Evolutionary conservation across 2,329 filamentous ascomycete species (phyloP).

Genomic region (Coniochaeta hoffmannii): DNA sequence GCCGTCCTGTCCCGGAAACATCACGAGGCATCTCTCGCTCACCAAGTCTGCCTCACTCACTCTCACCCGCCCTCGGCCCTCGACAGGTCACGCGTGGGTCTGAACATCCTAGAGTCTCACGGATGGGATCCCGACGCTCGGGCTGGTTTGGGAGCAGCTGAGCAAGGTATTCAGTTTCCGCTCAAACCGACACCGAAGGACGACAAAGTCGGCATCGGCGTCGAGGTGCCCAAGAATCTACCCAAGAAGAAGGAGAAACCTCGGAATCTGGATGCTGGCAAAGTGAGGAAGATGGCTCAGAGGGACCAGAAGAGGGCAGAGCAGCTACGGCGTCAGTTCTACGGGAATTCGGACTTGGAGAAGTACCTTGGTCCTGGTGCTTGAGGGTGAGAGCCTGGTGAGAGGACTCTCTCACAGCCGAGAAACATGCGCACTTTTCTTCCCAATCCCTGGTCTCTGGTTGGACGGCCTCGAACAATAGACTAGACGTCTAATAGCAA

Average conservation of each 20-base stretch:
- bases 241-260: slow-evolving; percentile 32
- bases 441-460: background rate
- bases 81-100: slow-evolving; percentile 62
- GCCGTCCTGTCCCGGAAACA: slow-evolving; percentile 11
- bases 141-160: slow-evolving; percentile 60
- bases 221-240: slow-evolving; percentile 32
- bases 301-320: slow-evolving; percentile 57
- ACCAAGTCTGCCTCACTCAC: slow-evolving; percentile 63
- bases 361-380: slow-evolving; percentile 53
- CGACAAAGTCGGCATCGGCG: slow-evolving; percentile 68
- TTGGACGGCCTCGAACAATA: background rate
- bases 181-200: slow-evolving; percentile 66
- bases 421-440: background rate
- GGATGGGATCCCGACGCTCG: slow-evolving; percentile 72
- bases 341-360: slow-evolving; percentile 66
- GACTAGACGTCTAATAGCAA: background rate
- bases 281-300: slow-evolving; percentile 53
- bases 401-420: background rate
- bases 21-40: slow-evolving; percentile 59
- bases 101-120: slow-evolving; percentile 56
- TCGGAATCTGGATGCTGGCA: slow-evolving; percentile 59
- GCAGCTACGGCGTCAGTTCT: slow-evolving; percentile 63
- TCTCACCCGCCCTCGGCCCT: slow-evolving; percentile 66
- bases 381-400: background rate
- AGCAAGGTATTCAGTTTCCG: slow-evolving; percentile 68